A percentile compares a stretch with the other conserved stretches of the same genome.
phyloP scores from a whole-genome alignment of 2,329 filamentous ascomycete genomes.

The Hymenoscyphus fructigenus region DNA sequence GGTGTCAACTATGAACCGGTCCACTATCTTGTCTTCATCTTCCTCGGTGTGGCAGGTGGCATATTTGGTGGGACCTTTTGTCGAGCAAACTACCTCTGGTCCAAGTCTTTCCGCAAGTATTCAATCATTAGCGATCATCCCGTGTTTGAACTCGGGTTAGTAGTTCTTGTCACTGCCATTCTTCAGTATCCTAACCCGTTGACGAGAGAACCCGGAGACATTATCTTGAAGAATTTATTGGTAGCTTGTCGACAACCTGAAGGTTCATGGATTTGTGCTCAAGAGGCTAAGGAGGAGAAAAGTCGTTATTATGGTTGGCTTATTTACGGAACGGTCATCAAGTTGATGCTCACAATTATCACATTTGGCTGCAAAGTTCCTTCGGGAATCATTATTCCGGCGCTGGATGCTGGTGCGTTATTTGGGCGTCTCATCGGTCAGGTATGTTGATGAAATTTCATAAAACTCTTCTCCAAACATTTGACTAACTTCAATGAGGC shows the following conservation, averaged over 20 bases:
- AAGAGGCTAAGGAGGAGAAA: constrained; percentile 44
- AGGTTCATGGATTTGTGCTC: constrained; percentile 50
- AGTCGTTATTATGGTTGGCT: constrained; percentile 50
- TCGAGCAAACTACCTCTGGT: constrained; percentile 57
- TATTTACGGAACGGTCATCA: constrained; percentile 51
- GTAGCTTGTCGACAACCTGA: constrained; percentile 49
- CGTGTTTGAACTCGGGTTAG: constrained; percentile 54
- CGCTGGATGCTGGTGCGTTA: constrained; percentile 56
- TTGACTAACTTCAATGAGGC: background rate
- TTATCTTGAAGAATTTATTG: constrained; percentile 55
- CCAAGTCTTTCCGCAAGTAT: constrained; percentile 52
- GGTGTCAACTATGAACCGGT: constrained; percentile 53
- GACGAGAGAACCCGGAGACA: constrained; percentile 53
- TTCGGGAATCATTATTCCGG: constrained; percentile 59
- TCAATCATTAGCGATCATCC: constrained; percentile 53
- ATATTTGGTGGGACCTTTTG: constrained; percentile 60
- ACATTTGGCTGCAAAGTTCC: constrained; percentile 62
- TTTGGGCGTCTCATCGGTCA: constrained; percentile 54
- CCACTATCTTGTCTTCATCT: constrained; percentile 56
- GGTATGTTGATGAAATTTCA: constrained; percentile 10
- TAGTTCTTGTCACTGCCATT: constrained; percentile 52
- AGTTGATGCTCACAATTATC: constrained; percentile 55
- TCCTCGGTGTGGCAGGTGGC: constrained; percentile 57
- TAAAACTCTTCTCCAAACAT: background rate
- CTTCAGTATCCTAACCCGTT: constrained; percentile 57